Evolutionary conservation across 345 rosid genomes (phyloP).

Genomic region (Murraya paniculata): DNA sequence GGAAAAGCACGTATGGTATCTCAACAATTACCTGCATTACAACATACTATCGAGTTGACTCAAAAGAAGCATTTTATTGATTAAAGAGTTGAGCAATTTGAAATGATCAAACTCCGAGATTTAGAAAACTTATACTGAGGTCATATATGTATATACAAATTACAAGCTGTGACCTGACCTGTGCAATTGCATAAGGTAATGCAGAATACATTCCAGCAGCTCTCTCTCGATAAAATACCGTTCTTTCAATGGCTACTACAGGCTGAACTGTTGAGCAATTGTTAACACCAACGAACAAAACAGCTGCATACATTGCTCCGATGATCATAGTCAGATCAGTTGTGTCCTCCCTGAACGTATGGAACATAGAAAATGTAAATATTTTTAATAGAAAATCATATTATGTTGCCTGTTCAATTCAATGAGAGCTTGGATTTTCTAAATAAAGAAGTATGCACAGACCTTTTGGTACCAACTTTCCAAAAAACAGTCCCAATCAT

Average conservation of each 20-base stretch:
- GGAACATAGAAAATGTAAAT: background rate
- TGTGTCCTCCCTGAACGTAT: conserved; percentile 33
- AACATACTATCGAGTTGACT: background rate
- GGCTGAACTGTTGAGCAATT: conserved; percentile 72
- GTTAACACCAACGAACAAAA: conserved; percentile 61
- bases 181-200: conserved; percentile 66
- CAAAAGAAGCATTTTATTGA: too few relatives aligned
- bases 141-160: too few relatives aligned
- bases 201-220: conserved; percentile 77
- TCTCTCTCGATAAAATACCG: conserved; percentile 68
- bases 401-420: background rate
- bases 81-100: too few relatives aligned
- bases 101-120: too few relatives aligned
- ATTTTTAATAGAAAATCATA: background rate
- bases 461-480: conserved; percentile 59
- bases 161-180: conserved; percentile 25
- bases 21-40: conserved; percentile 61
- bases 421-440: background rate
- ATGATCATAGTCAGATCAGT: conserved; percentile 55
- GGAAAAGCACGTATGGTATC: conserved; percentile 66
- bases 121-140: too few relatives aligned
- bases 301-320: conserved; percentile 68
- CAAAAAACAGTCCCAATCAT: conserved; percentile 63
- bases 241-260: conserved; percentile 60
- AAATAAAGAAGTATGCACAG: background rate